Conservation (phyloP, 2,329 filamentous ascomycete species). For the Parascedosporium putredinis region DNA sequence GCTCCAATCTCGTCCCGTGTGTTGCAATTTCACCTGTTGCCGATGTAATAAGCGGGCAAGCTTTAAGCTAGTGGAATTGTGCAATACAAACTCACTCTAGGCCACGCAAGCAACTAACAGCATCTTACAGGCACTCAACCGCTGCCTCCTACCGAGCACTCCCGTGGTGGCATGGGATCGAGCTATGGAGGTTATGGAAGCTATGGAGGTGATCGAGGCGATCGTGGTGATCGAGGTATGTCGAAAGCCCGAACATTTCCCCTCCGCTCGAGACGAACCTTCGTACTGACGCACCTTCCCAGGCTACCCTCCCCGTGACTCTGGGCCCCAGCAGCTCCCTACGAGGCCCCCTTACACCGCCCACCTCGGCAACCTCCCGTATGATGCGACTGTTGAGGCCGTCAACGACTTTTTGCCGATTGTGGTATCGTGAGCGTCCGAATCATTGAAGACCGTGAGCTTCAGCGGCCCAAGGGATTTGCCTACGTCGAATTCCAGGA, state of each 20-base stretch:
- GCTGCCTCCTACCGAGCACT: slow-evolving; percentile 4
- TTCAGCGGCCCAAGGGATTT: slow-evolving; percentile 92
- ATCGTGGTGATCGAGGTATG: slow-evolving; percentile 1
- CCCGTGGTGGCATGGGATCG: neutral
- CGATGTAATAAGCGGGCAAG: too few species aligned
- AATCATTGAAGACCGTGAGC: slow-evolving; percentile 92
- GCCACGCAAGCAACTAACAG: too few species aligned
- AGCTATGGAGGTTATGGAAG: neutral
- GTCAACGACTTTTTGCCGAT: slow-evolving; percentile 76
- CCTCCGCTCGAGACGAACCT: neutral
- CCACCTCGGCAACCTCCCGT: slow-evolving; percentile 92
- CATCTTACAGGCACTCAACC: slow-evolving; percentile 5
- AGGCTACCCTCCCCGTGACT: slow-evolving; percentile 64
- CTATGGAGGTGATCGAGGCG: slow-evolving; percentile 4
- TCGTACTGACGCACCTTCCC: neutral
- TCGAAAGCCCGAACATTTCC: neutral
- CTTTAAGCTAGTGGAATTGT: too few species aligned
- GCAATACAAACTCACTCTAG: too few species aligned
- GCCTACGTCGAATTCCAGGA: slow-evolving; percentile 92
- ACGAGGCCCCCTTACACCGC: slow-evolving; percentile 91
- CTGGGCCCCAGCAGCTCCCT: slow-evolving; percentile 63
- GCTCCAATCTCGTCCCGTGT: neutral
- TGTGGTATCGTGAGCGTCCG: slow-evolving; percentile 85
- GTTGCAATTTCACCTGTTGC: too few species aligned
- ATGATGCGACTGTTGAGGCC: slow-evolving; percentile 77